A percentile compares a stretch with the other conserved stretches of the same genome.
Conservation (phyloP, 2,329 filamentous ascomycete genomes). For the Fusarium coicis region DNA sequence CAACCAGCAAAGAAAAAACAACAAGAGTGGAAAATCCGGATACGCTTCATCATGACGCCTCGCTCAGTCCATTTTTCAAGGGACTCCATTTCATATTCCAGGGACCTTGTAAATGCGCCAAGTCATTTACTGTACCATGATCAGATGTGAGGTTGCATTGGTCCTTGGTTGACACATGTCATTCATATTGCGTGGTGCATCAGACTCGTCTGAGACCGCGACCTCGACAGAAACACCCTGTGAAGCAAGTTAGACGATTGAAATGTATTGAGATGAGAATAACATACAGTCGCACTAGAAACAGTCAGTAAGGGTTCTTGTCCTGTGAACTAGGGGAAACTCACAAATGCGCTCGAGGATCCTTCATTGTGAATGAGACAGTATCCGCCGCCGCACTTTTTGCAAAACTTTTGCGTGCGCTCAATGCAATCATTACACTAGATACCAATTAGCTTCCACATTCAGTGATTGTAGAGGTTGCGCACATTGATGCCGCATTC, state of each 20-base stretch:
- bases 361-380: slow-evolving; percentile 87
- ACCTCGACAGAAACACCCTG: slow-evolving; percentile 51
- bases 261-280: neutral
- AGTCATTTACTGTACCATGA: slow-evolving; percentile 11
- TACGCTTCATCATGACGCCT: slow-evolving; percentile 9
- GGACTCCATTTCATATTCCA: slow-evolving; percentile 16
- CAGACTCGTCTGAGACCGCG: slow-evolving; percentile 46
- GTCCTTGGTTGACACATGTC: slow-evolving; percentile 1
- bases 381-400: slow-evolving; percentile 80
- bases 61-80: slow-evolving; percentile 5
- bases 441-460: slow-evolving; percentile 7
- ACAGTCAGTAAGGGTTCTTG: slow-evolving; percentile 44
- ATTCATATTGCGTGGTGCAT: neutral
- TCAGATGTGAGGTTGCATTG: slow-evolving; percentile 15
- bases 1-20: neutral
- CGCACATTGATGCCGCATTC: slow-evolving; percentile 85
- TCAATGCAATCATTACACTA: slow-evolving; percentile 82
- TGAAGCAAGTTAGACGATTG: slow-evolving; percentile 17
- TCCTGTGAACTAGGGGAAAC: slow-evolving; percentile 35
- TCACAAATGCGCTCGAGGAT: slow-evolving; percentile 71
- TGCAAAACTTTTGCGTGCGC: slow-evolving; percentile 76
- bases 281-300: slow-evolving; percentile 60
- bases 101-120: slow-evolving; percentile 8
- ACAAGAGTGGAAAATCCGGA: neutral
- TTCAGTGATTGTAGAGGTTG: neutral